A percentile compares a stretch with the other conserved stretches of the same genome.
phyloP scores from a whole-genome alignment of 768 basidiomycete species.

The Symmetrospora coprosmae region DNA sequence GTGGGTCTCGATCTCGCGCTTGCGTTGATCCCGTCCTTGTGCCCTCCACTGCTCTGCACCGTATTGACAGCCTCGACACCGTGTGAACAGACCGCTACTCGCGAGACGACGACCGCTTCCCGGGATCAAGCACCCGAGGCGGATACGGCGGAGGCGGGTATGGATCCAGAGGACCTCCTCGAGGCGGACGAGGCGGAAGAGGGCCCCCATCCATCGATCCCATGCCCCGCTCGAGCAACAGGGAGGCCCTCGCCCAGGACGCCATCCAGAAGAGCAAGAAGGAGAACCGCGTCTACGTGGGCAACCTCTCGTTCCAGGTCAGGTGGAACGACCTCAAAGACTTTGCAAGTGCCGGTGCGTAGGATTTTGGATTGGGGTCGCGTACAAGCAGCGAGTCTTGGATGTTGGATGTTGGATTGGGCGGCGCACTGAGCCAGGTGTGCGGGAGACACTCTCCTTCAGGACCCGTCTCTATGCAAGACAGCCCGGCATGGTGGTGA shows the following conservation, averaged over 20 bases:
- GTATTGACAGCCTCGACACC: too few species aligned
- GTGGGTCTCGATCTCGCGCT: too few species aligned
- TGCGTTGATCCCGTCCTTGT: too few species aligned
- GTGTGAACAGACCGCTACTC: too few species aligned
- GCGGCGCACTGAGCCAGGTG: too few species aligned
- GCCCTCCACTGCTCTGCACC: too few species aligned
- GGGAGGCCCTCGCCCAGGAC: constrained; percentile 76
- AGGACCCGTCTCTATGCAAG: too few species aligned
- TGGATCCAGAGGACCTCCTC: constrained; percentile 38
- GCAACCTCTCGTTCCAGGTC: constrained; percentile 97
- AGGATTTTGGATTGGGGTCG: constrained; percentile 41
- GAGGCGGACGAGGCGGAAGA: constrained; percentile 43
- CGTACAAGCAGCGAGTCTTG: too few species aligned
- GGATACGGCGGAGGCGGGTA: constrained; percentile 41
- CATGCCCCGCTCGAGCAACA: constrained; percentile 5
- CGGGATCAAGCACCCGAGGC: constrained; percentile 36
- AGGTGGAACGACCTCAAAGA: constrained; percentile 97
- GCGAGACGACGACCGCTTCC: too few species aligned
- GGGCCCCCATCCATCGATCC: constrained; percentile 23
- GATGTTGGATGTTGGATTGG: too few species aligned
- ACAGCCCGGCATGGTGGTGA: too few species aligned
- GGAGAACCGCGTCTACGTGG: constrained; percentile 96
- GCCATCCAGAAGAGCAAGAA: constrained; percentile 92
- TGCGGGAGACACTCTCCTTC: too few species aligned
- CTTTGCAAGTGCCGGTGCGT: constrained; percentile 99